Percentiles rank a stretch among this genome's conserved stretches.
Conservation (phyloP, 208 protist genomes). For the Herpetomonas tarakana region DNA sequence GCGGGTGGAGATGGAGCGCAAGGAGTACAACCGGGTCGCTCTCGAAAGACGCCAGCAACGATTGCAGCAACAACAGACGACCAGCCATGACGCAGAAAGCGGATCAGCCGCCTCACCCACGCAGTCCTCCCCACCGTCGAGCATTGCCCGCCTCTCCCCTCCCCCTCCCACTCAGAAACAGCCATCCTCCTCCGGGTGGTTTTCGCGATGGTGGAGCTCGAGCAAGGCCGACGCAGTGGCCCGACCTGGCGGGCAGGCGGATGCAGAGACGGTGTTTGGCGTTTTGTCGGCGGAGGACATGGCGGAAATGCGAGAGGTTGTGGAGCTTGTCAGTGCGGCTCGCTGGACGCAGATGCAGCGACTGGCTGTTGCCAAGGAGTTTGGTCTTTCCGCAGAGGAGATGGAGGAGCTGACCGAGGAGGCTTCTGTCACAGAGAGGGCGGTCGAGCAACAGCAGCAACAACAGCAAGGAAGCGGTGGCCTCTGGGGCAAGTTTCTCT, state of each 20-base stretch:
- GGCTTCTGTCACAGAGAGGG: neutral
- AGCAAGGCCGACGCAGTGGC: too few relatives aligned
- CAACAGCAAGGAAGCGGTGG: neutral
- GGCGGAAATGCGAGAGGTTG: constrained; percentile 45
- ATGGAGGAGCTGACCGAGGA: constrained; percentile 18
- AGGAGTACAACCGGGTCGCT: constrained; percentile 15
- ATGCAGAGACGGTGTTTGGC: neutral
- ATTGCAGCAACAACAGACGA: neutral
- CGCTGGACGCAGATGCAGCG: constrained; percentile 62
- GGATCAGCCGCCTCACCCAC: too few relatives aligned
- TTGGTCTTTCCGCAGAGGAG: constrained; percentile 53
- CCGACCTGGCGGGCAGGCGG: neutral
- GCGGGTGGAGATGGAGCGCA: constrained; percentile 24
- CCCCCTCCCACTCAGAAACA: too few relatives aligned
- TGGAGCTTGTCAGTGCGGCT: constrained; percentile 52
- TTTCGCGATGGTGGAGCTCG: neutral
- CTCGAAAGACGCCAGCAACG: neutral
- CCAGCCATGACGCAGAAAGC: too few relatives aligned
- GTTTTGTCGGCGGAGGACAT: constrained; percentile 25
- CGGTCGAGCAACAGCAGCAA: neutral
- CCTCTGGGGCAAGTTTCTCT: neutral
- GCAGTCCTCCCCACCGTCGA: too few relatives aligned
- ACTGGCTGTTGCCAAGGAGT: constrained; percentile 57
- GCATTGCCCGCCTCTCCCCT: too few relatives aligned
- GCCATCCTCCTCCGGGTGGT: neutral